Conservation (phyloP, 495 filamentous ascomycete species). For the Daldinia decipiens region DNA sequence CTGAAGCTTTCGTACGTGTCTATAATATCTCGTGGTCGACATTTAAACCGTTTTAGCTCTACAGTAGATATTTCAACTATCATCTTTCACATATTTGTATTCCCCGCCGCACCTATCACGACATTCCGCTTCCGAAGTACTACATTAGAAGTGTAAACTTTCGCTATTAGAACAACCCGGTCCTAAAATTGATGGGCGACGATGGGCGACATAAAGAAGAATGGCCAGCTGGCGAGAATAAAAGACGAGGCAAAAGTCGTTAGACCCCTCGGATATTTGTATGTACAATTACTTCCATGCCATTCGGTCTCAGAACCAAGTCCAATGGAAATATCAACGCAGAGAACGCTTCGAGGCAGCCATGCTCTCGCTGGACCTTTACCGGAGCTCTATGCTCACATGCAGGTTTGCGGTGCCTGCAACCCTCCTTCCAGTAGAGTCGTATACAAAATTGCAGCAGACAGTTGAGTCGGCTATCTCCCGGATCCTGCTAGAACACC, state of each 20-base stretch:
- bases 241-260: conserved; percentile 23
- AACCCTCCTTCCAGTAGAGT: neutral
- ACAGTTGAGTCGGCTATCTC: conserved; percentile 47
- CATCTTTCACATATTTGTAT: neutral
- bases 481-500: conserved; percentile 45
- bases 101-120: neutral
- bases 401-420: conserved; percentile 46
- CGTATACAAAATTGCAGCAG: conserved; percentile 13
- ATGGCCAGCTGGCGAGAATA: conserved; percentile 3
- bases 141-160: neutral
- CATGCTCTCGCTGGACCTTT: conserved; percentile 47
- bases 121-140: neutral
- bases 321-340: neutral
- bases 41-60: too few species aligned
- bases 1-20: neutral
- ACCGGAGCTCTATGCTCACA: conserved; percentile 49
- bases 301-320: neutral
- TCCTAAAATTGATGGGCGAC: neutral
- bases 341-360: conserved; percentile 44
- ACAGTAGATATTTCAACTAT: too few species aligned
- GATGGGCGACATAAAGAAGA: conserved; percentile 10
- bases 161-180: neutral
- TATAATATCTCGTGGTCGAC: too few species aligned
- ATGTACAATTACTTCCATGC: neutral
- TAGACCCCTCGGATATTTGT: conserved; percentile 32